Percentiles rank a stretch among this genome's conserved stretches.
These are phyloP conservation scores for Asterella californica DNA, from an alignment of 225 moss, liverwort and hornwort genomes.

Conservation along the genomic window DNA sequence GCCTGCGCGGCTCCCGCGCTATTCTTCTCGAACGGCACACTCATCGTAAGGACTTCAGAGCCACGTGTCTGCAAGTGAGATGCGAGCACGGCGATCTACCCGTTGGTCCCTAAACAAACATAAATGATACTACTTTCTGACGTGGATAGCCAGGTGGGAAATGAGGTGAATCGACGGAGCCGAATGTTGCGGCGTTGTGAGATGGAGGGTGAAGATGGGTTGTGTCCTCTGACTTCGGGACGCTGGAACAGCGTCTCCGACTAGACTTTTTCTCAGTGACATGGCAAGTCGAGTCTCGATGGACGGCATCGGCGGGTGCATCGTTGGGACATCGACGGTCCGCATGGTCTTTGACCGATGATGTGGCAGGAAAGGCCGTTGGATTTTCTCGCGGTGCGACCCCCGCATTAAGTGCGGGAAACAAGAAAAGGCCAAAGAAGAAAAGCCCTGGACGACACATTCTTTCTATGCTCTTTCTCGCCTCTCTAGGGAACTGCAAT, in stretches of 20 bases:
- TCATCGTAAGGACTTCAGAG: background rate
- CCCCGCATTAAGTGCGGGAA: slow-evolving; percentile 17
- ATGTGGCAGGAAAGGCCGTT: slow-evolving; percentile 9
- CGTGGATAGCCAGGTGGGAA: background rate
- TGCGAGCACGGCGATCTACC: background rate
- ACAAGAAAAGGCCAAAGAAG: slow-evolving; percentile 3
- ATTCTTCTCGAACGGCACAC: slow-evolving; percentile 7
- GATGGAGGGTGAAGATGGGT: background rate
- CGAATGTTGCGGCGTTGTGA: background rate
- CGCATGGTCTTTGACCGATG: background rate
- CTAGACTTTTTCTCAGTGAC: background rate
- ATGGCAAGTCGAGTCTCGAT: background rate
- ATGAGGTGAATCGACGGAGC: background rate
- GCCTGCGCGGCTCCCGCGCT: slow-evolving; percentile 12
- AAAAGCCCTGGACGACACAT: too few species aligned
- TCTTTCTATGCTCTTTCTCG: too few species aligned
- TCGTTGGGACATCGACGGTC: background rate
- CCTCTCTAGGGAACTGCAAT: too few species aligned
- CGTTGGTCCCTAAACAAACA: background rate
- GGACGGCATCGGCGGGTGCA: slow-evolving; percentile 2
- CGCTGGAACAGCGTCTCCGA: too few species aligned
- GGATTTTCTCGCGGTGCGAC: background rate
- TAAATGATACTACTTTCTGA: background rate
- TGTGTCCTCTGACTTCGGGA: background rate
- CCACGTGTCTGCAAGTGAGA: background rate